Evolutionary conservation across 805 yeast genomes (phyloP).

Genomic region (Danielia reshetovae): DNA sequence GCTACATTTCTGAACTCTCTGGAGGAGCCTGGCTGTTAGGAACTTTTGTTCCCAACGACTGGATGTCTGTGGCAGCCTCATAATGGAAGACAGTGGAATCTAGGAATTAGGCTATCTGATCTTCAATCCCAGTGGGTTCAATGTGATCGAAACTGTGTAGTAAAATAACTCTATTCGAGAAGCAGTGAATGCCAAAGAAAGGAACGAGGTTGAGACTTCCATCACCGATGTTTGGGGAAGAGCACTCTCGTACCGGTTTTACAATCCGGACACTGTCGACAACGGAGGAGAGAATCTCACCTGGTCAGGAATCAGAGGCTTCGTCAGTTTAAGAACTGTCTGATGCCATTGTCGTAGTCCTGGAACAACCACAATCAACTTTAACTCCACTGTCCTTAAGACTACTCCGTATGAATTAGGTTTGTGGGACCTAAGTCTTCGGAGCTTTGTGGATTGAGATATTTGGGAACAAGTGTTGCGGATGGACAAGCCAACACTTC

Average conservation of each 20-base stretch:
- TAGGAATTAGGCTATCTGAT: constrained; percentile 71
- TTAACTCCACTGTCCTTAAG: constrained; percentile 61
- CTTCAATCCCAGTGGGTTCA: constrained; percentile 58
- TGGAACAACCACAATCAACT: constrained; percentile 48
- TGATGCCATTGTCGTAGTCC: constrained; percentile 78
- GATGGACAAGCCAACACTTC: constrained; percentile 16
- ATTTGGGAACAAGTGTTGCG: constrained; percentile 25
- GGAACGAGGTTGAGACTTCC: constrained; percentile 12
- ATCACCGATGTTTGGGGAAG: constrained; percentile 19
- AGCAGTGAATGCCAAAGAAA: constrained; percentile 10
- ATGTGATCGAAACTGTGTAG: constrained; percentile 46
- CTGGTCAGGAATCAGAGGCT: constrained; percentile 22
- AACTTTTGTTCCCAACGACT: constrained; percentile 32
- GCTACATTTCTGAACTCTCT: constrained; percentile 13
- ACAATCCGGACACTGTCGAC: constrained; percentile 8
- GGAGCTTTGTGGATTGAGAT: constrained; percentile 27
- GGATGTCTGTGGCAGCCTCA: constrained; percentile 30
- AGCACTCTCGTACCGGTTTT: constrained; percentile 15
- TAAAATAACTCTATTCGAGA: constrained; percentile 9
- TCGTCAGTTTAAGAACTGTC: constrained; percentile 24
- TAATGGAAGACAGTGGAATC: constrained; percentile 29
- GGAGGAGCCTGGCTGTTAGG: constrained; percentile 18
- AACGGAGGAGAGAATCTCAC: constrained; percentile 17
- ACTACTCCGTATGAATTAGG: constrained; percentile 39
- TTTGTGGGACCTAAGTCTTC: constrained; percentile 39